Evolutionary conservation across 495 filamentous ascomycete genomes (phyloP).

Genomic region (Jackrogersella minutella): DNA sequence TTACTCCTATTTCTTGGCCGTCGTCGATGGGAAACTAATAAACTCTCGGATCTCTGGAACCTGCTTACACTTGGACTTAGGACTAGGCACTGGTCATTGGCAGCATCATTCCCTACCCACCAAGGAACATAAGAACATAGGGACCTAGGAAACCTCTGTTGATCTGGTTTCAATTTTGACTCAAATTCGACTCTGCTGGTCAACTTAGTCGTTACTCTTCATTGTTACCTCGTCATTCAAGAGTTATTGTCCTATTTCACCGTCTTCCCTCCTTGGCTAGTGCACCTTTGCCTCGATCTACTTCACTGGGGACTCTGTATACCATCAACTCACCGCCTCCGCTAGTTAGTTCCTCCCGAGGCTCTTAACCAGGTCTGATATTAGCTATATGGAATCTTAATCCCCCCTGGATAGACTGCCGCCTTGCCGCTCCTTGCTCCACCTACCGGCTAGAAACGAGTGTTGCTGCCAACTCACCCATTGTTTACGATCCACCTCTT

Average conservation of each 20-base stretch:
- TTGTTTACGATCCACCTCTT: not conserved
- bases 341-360: slow-evolving; percentile 6
- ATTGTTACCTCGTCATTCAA: slow-evolving; percentile 10
- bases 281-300: slow-evolving; percentile 14
- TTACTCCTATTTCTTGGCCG: not conserved
- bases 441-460: slow-evolving; percentile 1
- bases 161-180: slow-evolving; percentile 5
- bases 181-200: slow-evolving; percentile 2
- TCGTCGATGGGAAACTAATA: slow-evolving; percentile 24
- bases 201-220: not conserved
- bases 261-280: slow-evolving; percentile 4
- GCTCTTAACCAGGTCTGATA: not conserved
- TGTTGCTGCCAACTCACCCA: not conserved
- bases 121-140: too few relatives aligned
- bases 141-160: too few relatives aligned
- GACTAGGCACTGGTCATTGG: slow-evolving; percentile 26
- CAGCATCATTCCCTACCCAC: not conserved
- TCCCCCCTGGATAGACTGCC: slow-evolving; percentile 16
- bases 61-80: slow-evolving; percentile 34
- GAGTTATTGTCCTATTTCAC: slow-evolving; percentile 1
- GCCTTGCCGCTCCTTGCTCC: not conserved
- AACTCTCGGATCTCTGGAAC: slow-evolving; percentile 25
- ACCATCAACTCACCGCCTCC: slow-evolving; percentile 28
- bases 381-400: slow-evolving; percentile 12
- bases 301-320: slow-evolving; percentile 4